phyloP scores from a whole-genome alignment of 2,329 filamentous ascomycete genomes.

The Fonsecaea nubica region DNA sequence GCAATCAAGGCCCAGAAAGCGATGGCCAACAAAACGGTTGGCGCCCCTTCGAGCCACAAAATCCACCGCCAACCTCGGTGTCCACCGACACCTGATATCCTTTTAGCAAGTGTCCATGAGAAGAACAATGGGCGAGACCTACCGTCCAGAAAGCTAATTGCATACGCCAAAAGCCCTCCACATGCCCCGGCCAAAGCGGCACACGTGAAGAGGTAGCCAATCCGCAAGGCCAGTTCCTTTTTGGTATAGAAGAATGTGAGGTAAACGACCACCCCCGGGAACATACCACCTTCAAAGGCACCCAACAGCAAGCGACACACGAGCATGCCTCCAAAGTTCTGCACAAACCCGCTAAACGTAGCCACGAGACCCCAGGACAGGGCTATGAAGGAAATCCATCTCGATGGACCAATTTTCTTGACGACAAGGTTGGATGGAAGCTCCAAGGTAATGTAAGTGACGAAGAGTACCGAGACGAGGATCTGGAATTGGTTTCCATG shows the following conservation, averaged over 20 bases:
- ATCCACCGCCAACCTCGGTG: no score
- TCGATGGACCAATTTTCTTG: slow-evolving; percentile 55
- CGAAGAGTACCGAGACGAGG: slow-evolving; percentile 70
- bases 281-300: slow-evolving; percentile 48
- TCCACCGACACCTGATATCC: no score
- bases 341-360: slow-evolving; percentile 55
- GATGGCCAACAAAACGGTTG: slow-evolving; percentile 52
- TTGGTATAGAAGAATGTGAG: slow-evolving; percentile 56
- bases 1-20: slow-evolving; percentile 52
- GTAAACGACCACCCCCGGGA: slow-evolving; percentile 52
- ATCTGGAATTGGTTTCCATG: slow-evolving; percentile 66
- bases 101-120: no score
- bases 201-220: slow-evolving; percentile 53
- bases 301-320: slow-evolving; percentile 50
- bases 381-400: slow-evolving; percentile 54
- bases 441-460: slow-evolving; percentile 58
- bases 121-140: no score
- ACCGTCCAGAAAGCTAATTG: slow-evolving; percentile 59
- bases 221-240: slow-evolving; percentile 50
- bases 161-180: slow-evolving; percentile 59
- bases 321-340: slow-evolving; percentile 51
- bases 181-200: slow-evolving; percentile 59
- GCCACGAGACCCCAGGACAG: slow-evolving; percentile 47
- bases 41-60: slow-evolving; percentile 36
- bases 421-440: slow-evolving; percentile 52